Evolutionary conservation across 2,329 filamentous ascomycete species (phyloP), one percentile per base, ranked within the genome.

Genomic region (Neonectria sp.): DNA sequence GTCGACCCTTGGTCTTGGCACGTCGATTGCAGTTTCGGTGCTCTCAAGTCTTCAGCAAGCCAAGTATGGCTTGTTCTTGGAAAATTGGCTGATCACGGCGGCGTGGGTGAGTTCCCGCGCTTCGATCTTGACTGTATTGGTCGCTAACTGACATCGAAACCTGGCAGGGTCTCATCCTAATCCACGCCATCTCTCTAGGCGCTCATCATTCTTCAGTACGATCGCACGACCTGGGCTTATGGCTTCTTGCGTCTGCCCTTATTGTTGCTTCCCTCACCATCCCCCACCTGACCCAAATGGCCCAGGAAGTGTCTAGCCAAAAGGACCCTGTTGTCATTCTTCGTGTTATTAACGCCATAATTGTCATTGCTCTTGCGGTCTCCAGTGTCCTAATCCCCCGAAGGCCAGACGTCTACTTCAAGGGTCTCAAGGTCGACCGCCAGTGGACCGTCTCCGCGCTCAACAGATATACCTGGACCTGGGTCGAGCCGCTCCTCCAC

Each of bases 381-480:
- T 79, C 83, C 17, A 86, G 86, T 69, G 68, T 91, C 13, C 84
- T 86, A 1, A 81, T 94, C 15, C 91, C 91, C 4, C 86, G 93
- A 49, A 86, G 93, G 12, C 93, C 93, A 4, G 84, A 90, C 60
- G 89, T 95, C 21, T 93, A 85, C 74, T 82, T 86, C 73, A 69
- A 90, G 45, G 89, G 84, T 29, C 82, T 85, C 53, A 76, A 84
- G 4, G 90, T 95, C 35, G 92, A 95, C 75, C 82, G 83, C 17
- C 86, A 92, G 80, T 86, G 85, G 72, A 91, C 90, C 0, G 84
- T 83, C 4, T 90, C 90, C 2, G 87, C 90, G 1, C 82, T 92
- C 55, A 85, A 81, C 57, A 87, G 89, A 57, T 89, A 89, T 74
- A 92, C 88, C 7, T 95, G 91, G 81, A 81, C 83, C 55, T 95